Base-by-base conservation (phyloP, 2,329 filamentous ascomycete species). In the Pyricularia pennisetigena region DNA sequence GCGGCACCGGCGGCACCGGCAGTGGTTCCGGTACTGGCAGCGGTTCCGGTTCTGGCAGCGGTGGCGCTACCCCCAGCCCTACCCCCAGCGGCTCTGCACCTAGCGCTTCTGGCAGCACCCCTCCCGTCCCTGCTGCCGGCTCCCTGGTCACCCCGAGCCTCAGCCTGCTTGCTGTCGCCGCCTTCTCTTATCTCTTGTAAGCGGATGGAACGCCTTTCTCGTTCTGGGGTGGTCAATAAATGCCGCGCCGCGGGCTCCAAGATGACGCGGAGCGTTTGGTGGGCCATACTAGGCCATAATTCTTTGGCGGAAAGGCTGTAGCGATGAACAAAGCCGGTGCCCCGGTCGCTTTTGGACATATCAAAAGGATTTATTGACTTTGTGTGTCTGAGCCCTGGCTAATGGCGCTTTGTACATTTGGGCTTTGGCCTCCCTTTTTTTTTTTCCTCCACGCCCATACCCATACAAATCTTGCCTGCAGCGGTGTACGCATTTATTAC, bases 171-270 rank as follows among this genome's bases (percentile, higher is more conserved):
- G 79, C 74, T 69, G 69, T 83, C 41, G 82, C 72, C 14, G 76
- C 73, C 66, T 79, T 78, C 41, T 77, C 79, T 69, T 76, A 85
- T 69, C 71, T 85, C 72, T 75, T 86, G 66, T 78, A 76, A 72
- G 35, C 57, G 69, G 78, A 70, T 77, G 75, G 69, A 57, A 35
- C n/a, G 26, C 16, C 7, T 61, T 61, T 23, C 6, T 61, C 24
- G 7, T 26, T 61, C 6, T 61, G n/a, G 57, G 57, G 24, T 26
- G 57, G 23, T 61, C 57, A 26, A 26, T 16, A 61, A 61, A 61
- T 10, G 57, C 57, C 57, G 57, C 23, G 57, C 24, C 57, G 57
- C 57, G 57, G 57, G 41, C 20, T 49, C 41, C 41, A 20, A 49
- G 16, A 20, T 61, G 23, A 26, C 26, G 57, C 57, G 57, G 57